phyloP scores from a whole-genome alignment of 2,329 filamentous ascomycete species.

The Tolypocladium ovalisporum region DNA sequence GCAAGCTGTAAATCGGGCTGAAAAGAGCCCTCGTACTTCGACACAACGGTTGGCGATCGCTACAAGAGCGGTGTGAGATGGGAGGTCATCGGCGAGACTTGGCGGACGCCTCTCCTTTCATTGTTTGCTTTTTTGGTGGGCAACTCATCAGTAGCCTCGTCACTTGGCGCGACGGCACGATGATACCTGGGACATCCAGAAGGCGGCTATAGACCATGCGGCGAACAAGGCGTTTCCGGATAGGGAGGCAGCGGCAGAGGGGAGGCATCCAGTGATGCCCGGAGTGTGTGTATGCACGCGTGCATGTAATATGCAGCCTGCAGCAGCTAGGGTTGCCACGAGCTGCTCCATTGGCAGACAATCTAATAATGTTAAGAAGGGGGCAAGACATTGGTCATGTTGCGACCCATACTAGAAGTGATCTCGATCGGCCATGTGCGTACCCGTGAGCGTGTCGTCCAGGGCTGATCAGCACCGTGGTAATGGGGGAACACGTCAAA shows the following conservation, averaged over 20 bases:
- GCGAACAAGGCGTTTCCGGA: slow-evolving; percentile 2
- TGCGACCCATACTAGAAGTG: neutral
- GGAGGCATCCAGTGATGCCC: neutral
- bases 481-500: neutral
- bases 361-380: too few relatives aligned
- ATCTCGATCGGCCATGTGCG: neutral
- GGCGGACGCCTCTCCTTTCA: neutral
- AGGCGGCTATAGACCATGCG: neutral
- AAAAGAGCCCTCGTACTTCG: neutral
- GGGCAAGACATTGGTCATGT: too few relatives aligned
- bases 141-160: neutral
- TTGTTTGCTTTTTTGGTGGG: neutral
- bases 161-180: neutral
- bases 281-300: neutral
- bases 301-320: neutral
- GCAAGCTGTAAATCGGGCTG: slow-evolving; percentile 1
- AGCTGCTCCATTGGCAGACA: neutral
- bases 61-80: neutral
- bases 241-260: neutral
- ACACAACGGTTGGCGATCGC: neutral
- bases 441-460: neutral
- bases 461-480: neutral
- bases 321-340: neutral
- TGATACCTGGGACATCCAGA: neutral
- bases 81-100: neutral